Percentiles rank a stretch among this genome's conserved stretches.
Evolutionary conservation across 2,329 filamentous ascomycete species (phyloP).

Genomic region (Dactylellina haptotyla): DNA sequence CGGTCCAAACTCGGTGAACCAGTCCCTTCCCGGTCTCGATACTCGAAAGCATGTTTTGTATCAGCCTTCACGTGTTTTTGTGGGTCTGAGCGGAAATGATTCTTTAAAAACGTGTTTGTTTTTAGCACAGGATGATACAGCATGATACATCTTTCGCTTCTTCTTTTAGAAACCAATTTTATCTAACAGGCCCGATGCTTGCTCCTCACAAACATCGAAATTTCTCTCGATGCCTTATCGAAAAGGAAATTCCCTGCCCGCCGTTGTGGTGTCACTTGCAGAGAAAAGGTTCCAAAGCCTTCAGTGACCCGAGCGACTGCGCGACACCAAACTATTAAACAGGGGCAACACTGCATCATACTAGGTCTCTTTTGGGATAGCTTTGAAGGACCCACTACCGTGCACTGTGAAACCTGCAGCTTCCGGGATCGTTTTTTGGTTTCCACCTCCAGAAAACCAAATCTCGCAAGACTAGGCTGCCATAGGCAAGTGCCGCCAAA

Average conservation of each 20-base stretch:
- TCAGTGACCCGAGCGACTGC: slow-evolving; percentile 22
- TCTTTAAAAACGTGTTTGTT: slow-evolving; percentile 45
- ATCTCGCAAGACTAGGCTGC: slow-evolving; percentile 43
- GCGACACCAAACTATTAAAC: slow-evolving; percentile 44
- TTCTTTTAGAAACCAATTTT: slow-evolving; percentile 17
- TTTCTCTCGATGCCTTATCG: background rate
- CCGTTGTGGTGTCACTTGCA: background rate
- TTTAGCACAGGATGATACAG: slow-evolving; percentile 14
- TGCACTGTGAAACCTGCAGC: slow-evolving; percentile 49
- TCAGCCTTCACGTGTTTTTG: slow-evolving; percentile 49
- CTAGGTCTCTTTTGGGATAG: slow-evolving; percentile 49
- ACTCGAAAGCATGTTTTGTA: slow-evolving; percentile 41
- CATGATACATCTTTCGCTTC: background rate
- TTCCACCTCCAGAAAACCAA: slow-evolving; percentile 23
- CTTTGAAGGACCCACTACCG: slow-evolving; percentile 29
- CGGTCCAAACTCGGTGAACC: slow-evolving; percentile 17
- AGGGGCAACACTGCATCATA: slow-evolving; percentile 52
- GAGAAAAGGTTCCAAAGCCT: slow-evolving; percentile 5
- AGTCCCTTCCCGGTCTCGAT: slow-evolving; percentile 44
- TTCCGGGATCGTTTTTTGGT: no score
- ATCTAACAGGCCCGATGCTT: slow-evolving; percentile 47
- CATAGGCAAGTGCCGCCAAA: slow-evolving; percentile 17
- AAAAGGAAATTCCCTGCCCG: background rate
- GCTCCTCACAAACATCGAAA: slow-evolving; percentile 28
- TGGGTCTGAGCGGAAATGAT: slow-evolving; percentile 53